Evolutionary conservation across 768 basidiomycete genomes (phyloP).

Genomic region (Grammothele lineata): DNA sequence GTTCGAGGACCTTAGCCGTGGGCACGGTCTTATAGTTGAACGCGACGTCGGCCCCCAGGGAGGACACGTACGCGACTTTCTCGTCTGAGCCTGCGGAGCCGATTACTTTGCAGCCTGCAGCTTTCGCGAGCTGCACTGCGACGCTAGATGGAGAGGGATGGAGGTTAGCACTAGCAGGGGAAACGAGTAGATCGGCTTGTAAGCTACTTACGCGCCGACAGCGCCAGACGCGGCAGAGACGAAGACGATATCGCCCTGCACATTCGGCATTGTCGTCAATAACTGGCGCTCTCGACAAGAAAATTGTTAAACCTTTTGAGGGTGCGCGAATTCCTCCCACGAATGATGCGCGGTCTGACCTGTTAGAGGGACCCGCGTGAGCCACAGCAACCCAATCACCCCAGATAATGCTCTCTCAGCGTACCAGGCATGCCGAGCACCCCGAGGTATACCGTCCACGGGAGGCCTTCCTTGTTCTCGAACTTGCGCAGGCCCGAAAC

Average conservation of each 20-base stretch:
- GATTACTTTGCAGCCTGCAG: conserved; percentile 53
- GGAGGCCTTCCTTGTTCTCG: conserved; percentile 40
- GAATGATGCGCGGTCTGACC: conserved; percentile 31
- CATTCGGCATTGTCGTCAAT: too few species aligned
- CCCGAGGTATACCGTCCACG: conserved; percentile 47
- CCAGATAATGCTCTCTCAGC: too few species aligned
- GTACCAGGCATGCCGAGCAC: conserved; percentile 41
- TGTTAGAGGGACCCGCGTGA: conserved; percentile 1
- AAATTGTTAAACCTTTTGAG: conserved; percentile 34
- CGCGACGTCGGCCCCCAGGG: conserved; percentile 61
- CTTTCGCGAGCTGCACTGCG: conserved; percentile 42
- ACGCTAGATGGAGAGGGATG: conserved; percentile 25
- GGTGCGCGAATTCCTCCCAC: conserved; percentile 38
- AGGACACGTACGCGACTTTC: conserved; percentile 58
- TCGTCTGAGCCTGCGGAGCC: conserved; percentile 71
- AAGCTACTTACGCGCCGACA: conserved; percentile 53
- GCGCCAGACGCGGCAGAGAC: conserved; percentile 43
- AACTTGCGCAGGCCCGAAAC: conserved; percentile 22
- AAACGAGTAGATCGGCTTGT: not conserved
- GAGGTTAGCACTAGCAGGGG: conserved; percentile 66
- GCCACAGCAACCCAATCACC: too few species aligned
- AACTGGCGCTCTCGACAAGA: too few species aligned
- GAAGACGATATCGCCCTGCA: conserved; percentile 49
- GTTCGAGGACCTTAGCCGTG: conserved; percentile 46
- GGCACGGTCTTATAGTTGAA: conserved; percentile 71